Evolutionary conservation across 805 yeast genomes (phyloP), one percentile per base, ranked within the genome.

Genomic region (Candida ulmi): DNA sequence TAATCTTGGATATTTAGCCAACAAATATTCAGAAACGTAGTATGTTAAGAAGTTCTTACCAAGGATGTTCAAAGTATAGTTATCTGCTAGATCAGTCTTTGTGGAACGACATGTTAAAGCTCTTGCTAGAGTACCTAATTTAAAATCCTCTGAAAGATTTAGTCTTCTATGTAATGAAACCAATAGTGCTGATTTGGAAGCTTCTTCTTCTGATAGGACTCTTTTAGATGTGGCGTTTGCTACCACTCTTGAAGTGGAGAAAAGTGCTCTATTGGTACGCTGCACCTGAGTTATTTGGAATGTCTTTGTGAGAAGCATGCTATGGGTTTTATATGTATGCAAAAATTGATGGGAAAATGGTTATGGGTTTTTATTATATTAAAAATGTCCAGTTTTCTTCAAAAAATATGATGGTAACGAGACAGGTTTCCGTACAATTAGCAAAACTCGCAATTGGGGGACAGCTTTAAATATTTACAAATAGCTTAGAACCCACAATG

Each of bases 1-100:
- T 37, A 93, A 71, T 58, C 99, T 77, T 39, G 99, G 99, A 60
- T 88, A 88, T 48, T 74, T 78, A 37, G 80, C 62, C 51, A 88
- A 65, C 43, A 91, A 67, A 50, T 83, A 66, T 60, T 88, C 95
- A 17, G 84, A 72, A 4, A 80, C 83, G 54, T 86, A 83, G 60
- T 80, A 87, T 11, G 81, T 76, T 44, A 93, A 65, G 36, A 93
- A 65, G 43, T 80, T 78, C 53, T 80, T 78, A 37, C 99, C 99
- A 55, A 91, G 80, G n/a, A 78, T 74, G 42, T 83, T 75, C 55
- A 91, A 71, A 5, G 95, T 93, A 41, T 71, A 71, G 60, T 93
- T 91, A 61, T 85, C 83, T 15, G 80, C 83, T 44, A 70, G 69
- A 40, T 61, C 60, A 26, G 65, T 55, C 38, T 61, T 51, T 4